phyloP scores from a whole-genome alignment of 495 filamentous ascomycete species.

The Elasticomyces elasticus region DNA sequence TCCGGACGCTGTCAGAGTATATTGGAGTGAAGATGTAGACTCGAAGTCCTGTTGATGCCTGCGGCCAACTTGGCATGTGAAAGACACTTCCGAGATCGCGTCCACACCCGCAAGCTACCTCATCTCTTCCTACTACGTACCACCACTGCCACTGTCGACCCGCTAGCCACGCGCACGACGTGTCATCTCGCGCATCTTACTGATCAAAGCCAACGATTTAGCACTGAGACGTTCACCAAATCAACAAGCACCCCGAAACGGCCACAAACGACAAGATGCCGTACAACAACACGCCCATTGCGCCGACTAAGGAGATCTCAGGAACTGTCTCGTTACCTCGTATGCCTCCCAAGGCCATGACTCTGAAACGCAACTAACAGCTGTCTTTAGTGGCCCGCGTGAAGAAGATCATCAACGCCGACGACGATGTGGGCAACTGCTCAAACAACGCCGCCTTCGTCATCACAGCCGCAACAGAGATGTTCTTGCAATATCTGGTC shows the following conservation, averaged over 20 bases:
- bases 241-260: neutral
- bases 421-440: constrained; percentile 73
- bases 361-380: constrained; percentile 2
- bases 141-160: neutral
- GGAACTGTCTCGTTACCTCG: constrained; percentile 77
- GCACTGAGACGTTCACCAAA: neutral
- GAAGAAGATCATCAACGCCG: constrained; percentile 82
- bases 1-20: neutral
- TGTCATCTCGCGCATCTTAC: neutral
- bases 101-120: neutral
- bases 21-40: neutral
- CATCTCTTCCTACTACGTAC: neutral
- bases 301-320: constrained; percentile 68
- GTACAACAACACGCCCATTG: constrained; percentile 78
- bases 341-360: constrained; percentile 39
- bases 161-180: constrained; percentile 1
- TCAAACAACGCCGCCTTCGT: constrained; percentile 93
- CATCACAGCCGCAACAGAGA: constrained; percentile 84
- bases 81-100: neutral
- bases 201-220: neutral
- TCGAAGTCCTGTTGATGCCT: neutral
- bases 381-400: constrained; percentile 59
- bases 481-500: constrained; percentile 91
- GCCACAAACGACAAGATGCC: constrained; percentile 47
- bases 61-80: neutral